Base-by-base conservation (phyloP, 371 early-diverging fungal species). In the Capillidium rhysosporum region DNA sequence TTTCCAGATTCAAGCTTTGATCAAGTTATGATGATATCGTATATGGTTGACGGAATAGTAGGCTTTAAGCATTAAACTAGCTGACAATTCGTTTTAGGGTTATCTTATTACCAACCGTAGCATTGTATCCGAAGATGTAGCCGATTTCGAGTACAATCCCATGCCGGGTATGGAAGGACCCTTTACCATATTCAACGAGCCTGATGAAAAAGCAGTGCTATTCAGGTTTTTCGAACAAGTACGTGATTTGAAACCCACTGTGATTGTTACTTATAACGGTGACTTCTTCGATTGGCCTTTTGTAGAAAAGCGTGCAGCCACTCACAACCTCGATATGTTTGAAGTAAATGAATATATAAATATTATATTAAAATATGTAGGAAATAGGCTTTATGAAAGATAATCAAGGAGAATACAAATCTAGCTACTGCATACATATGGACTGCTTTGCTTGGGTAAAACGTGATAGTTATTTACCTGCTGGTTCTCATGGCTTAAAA, bases 241-340 rank as follows among this genome's bases (percentile, higher is more conserved):
- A 25, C 79, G 82, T 48, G 70, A 79, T 12, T 76, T 82, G 5
- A 76, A 80, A 60, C 99, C 99, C 0, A 86, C 86, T 5, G 82
- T 99, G 12, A 74, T 89, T 61, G 95, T 90, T 1, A 98, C 99
- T 1, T 99, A 98, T 66, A 99, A 99, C 84, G 99, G 99, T 64
- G 95, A 95, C 63, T 89, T 79, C 64, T 99, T 99, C 77, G 99
- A 99, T 79, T 98, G 95, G 92, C 98, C 98, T 0, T 99, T 96
- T 69, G 71, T 99, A 9, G 92, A 98, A 57, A 77, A 84, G 24
- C 64, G 99, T 52, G 84, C 94, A 0, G 70, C 67, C 45, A 65
- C 68, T 23, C 70, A 92, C 62, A 88, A 88, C 1, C 72, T 94
- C 40, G 79, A 86, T 48, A 83, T 97, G 85, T 73, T 71, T 57